Evolutionary conservation across 305 asterid species (phyloP).

Genomic region (Fraxinus dipetala): DNA sequence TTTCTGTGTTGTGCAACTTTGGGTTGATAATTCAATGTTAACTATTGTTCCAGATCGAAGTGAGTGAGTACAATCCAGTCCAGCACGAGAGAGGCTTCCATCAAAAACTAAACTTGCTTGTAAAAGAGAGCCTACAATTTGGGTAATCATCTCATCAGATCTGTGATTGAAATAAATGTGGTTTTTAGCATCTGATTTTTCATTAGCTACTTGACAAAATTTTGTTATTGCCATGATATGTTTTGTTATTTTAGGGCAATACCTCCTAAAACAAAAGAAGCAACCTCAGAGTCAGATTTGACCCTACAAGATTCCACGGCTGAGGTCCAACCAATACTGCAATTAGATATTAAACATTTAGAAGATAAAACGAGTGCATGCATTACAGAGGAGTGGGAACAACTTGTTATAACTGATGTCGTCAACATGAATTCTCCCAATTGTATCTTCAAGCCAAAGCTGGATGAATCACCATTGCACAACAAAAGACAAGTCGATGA

Average conservation of each 20-base stretch:
- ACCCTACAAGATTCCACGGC: constrained; percentile 29
- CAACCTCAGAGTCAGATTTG: constrained; percentile 30
- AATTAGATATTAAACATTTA: constrained; percentile 26
- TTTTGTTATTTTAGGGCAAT: constrained; percentile 49
- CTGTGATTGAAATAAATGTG: background rate
- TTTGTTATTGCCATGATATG: background rate
- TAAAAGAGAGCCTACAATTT: constrained; percentile 80
- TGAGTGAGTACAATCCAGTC: constrained; percentile 67
- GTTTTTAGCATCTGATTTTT: constrained; percentile 10
- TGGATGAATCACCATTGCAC: constrained; percentile 51
- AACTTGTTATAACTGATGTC: constrained; percentile 57
- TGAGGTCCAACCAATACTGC: constrained; percentile 30
- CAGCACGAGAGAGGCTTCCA: constrained; percentile 91
- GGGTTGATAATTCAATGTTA: constrained; percentile 25
- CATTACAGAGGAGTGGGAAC: constrained; percentile 76
- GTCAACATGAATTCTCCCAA: constrained; percentile 47
- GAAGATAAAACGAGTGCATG: constrained; percentile 30
- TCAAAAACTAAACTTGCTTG: constrained; percentile 71
- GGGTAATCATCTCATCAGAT: constrained; percentile 55
- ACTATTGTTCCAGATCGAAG: constrained; percentile 60
- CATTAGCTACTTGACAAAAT: background rate
- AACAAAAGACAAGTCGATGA: constrained; percentile 58
- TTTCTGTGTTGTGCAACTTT: background rate
- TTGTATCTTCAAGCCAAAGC: constrained; percentile 37
- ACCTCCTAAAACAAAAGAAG: constrained; percentile 46